phyloP scores from a whole-genome alignment of 805 yeast species.

The Scheffersomyces stipitis region DNA sequence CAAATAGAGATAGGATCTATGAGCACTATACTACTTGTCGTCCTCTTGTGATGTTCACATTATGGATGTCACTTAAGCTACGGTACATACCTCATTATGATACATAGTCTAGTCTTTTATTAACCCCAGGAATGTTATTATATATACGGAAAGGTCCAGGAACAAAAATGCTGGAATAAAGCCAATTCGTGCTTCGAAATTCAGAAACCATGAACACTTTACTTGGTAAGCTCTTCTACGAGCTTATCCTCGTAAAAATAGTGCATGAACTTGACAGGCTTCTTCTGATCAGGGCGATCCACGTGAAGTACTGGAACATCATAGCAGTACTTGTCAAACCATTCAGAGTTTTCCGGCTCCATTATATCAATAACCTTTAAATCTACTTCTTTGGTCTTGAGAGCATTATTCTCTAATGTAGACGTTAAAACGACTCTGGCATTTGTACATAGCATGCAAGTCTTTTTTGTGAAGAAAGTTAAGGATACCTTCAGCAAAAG shows the following conservation, averaged over 20 bases:
- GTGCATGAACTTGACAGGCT: slow-evolving; percentile 67
- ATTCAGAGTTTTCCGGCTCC: slow-evolving; percentile 54
- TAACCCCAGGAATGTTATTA: no score
- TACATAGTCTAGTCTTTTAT: no score
- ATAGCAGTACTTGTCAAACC: slow-evolving; percentile 73
- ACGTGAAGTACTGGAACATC: slow-evolving; percentile 80
- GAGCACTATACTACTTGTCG: no score
- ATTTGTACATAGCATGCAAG: slow-evolving; percentile 67
- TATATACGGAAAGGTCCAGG: no score
- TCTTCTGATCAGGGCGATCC: slow-evolving; percentile 45
- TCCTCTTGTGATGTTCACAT: no score
- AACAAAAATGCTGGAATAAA: no score
- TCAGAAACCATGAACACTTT: no score
- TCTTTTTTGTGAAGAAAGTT: slow-evolving; percentile 67
- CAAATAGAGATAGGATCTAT: no score
- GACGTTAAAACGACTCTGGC: slow-evolving; percentile 53
- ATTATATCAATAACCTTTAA: slow-evolving; percentile 56
- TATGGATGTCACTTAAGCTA: no score
- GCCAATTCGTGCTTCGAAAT: no score
- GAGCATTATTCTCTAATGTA: slow-evolving; percentile 33
- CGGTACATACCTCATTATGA: no score
- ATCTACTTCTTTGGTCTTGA: slow-evolving; percentile 24
- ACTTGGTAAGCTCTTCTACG: slow-evolving; percentile 49
- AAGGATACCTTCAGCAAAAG: slow-evolving; percentile 19
- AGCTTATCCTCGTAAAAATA: slow-evolving; percentile 56